Evolutionary conservation across 257 asterid species (phyloP).

Genomic region (Solanum lycopersicoides): DNA sequence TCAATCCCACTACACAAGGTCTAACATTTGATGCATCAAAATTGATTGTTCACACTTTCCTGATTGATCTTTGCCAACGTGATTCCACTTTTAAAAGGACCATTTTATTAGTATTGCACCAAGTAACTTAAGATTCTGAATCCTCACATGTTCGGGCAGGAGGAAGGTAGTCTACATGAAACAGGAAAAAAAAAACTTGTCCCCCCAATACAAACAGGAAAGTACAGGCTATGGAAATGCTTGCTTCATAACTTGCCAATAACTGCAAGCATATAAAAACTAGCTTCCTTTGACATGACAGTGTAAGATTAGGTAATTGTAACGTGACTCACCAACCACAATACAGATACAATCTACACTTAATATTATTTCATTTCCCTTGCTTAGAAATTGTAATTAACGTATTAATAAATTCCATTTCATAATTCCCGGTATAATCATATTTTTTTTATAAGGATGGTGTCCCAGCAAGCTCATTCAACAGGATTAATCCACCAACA

Average conservation of each 20-base stretch:
- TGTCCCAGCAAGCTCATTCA: not conserved
- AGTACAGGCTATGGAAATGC: not conserved
- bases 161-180: not conserved
- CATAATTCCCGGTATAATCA: not conserved
- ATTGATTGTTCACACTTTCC: not conserved
- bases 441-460: not conserved
- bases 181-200: not conserved
- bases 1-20: not conserved
- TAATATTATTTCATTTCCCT: not conserved
- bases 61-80: not conserved
- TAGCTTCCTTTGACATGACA: not conserved
- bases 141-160: not conserved
- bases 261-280: not conserved
- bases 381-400: not conserved
- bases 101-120: not conserved
- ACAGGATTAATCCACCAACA: not conserved
- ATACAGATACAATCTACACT: not conserved
- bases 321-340: not conserved
- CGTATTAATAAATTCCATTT: not conserved
- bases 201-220: not conserved
- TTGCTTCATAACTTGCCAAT: not conserved
- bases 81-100: not conserved
- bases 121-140: not conserved
- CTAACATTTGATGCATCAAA: not conserved
- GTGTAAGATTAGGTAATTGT: not conserved